These are phyloP conservation scores for Boletus subparvulus DNA, from an alignment of 768 basidiomycete species.

Conservation along the genomic window DNA sequence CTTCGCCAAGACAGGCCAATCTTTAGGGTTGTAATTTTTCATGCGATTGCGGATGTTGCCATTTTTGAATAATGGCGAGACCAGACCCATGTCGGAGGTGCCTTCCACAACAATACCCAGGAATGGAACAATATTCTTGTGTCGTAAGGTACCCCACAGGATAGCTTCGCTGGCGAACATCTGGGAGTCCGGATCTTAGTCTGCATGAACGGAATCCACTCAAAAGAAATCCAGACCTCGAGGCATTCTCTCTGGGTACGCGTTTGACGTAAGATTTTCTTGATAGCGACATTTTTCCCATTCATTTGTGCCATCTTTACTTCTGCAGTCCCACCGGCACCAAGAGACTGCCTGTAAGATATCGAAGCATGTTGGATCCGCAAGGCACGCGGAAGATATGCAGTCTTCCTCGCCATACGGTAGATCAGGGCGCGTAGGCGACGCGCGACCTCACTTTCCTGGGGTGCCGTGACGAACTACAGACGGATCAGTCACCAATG, in stretches of 20 bases:
- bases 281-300: constrained; percentile 24
- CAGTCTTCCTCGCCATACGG: constrained; percentile 31
- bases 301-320: constrained; percentile 19
- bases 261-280: constrained; percentile 14
- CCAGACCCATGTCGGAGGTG: constrained; percentile 16
- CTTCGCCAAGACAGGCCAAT: constrained; percentile 9
- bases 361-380: constrained; percentile 7
- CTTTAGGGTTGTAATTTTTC: not conserved
- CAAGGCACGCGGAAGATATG: constrained; percentile 21
- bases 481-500: not conserved
- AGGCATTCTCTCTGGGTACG: not conserved
- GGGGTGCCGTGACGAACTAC: constrained; percentile 13
- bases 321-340: constrained; percentile 20
- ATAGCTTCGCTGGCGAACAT: constrained; percentile 29
- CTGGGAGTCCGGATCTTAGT: constrained; percentile 9
- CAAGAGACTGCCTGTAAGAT: not conserved
- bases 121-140: constrained; percentile 30
- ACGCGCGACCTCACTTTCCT: not conserved
- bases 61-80: constrained; percentile 24
- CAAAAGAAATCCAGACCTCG: constrained; percentile 11
- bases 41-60: constrained; percentile 19
- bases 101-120: constrained; percentile 15
- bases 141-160: constrained; percentile 25
- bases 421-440: constrained; percentile 24
- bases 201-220: not conserved